Conservation (phyloP, 2,329 filamentous ascomycete species). For the Xylariaceae sp. region DNA sequence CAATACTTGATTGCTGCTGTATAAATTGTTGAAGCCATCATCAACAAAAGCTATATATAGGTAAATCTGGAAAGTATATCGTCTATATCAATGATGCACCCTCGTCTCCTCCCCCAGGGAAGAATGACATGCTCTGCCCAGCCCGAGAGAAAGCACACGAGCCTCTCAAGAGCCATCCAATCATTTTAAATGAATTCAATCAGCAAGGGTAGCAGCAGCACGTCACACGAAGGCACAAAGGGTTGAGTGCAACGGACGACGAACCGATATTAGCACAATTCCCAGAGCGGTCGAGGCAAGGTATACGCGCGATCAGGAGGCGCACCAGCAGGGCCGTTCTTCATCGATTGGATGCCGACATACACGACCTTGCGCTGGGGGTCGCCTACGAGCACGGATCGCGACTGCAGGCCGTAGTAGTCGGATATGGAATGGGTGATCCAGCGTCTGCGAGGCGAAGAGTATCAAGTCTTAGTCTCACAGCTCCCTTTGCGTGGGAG, state of each 20-base stretch:
- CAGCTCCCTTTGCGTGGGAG: no score
- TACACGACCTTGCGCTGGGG: constrained; percentile 76
- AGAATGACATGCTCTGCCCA: background rate
- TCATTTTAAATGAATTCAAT: constrained; percentile 1
- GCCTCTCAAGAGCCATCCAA: background rate
- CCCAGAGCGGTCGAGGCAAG: constrained; percentile 60
- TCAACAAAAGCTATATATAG: no score
- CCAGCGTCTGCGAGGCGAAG: constrained; percentile 62
- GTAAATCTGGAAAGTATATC: no score
- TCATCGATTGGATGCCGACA: constrained; percentile 60
- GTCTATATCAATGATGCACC: no score
- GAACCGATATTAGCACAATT: constrained; percentile 42
- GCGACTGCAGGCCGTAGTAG: constrained; percentile 86
- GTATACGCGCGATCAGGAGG: constrained; percentile 29
- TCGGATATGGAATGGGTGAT: constrained; percentile 86
- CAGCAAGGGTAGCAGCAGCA: background rate
- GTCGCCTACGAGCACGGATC: constrained; percentile 66
- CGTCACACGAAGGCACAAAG: background rate
- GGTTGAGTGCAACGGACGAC: background rate
- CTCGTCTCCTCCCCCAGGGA: no score
- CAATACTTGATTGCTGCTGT: no score
- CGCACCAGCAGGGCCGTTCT: constrained; percentile 22
- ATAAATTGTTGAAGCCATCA: no score
- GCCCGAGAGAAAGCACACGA: background rate
- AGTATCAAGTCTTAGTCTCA: constrained; percentile 15